phyloP scores from a whole-genome alignment of 257 asterid species.

The Haberlea rhodopensis region DNA sequence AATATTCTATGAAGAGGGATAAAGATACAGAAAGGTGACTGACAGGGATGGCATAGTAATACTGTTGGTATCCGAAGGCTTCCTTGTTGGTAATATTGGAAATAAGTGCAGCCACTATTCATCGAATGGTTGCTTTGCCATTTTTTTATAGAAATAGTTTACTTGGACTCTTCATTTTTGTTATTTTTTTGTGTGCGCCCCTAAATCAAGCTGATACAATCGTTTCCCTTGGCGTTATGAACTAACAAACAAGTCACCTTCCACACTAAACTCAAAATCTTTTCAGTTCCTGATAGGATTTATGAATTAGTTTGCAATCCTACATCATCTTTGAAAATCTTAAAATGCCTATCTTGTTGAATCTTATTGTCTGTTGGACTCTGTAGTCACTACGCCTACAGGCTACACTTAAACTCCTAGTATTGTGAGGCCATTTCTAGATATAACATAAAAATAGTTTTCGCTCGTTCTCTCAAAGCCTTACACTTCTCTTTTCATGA shows the following conservation, averaged over 20 bases:
- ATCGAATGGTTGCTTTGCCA: conserved; percentile 6
- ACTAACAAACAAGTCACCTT: background rate
- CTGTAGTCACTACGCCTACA: no score
- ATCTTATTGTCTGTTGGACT: no score
- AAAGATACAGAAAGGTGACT: background rate
- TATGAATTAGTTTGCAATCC: background rate
- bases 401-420: no score
- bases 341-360: no score
- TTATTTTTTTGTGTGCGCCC: background rate
- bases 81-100: background rate
- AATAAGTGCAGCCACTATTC: background rate
- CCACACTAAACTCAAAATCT: background rate
- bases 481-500: background rate
- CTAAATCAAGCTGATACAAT: conserved; percentile 10
- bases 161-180: background rate
- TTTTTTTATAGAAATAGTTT: background rate
- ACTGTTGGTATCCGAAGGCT: background rate
- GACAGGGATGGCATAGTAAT: background rate
- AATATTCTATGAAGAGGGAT: conserved; percentile 3
- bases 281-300: background rate
- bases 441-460: no score
- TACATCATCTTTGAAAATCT: background rate
- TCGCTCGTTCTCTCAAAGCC: background rate
- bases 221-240: background rate
- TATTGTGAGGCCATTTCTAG: no score